Evolutionary conservation across 345 rosid species (phyloP).

Genomic region (Eucalyptus erythrocorys): DNA sequence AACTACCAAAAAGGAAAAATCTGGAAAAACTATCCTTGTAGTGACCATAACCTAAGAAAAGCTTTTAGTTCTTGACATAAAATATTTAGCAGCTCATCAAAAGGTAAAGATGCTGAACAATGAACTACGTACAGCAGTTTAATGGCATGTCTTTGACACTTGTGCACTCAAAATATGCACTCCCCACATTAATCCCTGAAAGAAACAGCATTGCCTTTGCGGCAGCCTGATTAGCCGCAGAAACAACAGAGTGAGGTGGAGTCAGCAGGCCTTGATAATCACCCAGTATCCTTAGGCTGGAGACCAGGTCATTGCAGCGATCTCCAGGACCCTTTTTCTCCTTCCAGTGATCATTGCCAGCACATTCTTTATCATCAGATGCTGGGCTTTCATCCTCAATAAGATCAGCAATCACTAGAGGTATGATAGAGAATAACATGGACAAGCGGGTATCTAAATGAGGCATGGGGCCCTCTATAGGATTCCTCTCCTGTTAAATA

Average conservation of each 20-base stretch:
- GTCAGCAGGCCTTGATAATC: slow-evolving; percentile 77
- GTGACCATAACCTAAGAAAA: background rate
- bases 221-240: slow-evolving; percentile 90
- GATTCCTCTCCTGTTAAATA: slow-evolving; percentile 70
- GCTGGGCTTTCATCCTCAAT: slow-evolving; percentile 62
- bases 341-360: slow-evolving; percentile 14
- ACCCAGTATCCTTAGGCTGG: slow-evolving; percentile 75
- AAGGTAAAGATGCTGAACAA: background rate
- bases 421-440: slow-evolving; percentile 72
- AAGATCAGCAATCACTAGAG: slow-evolving; percentile 70
- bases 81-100: background rate
- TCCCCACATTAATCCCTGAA: slow-evolving; percentile 51
- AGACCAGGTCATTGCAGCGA: slow-evolving; percentile 41
- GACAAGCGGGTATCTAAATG: slow-evolving; percentile 76
- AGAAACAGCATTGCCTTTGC: slow-evolving; percentile 71
- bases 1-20: background rate
- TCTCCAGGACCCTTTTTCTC: slow-evolving; percentile 17
- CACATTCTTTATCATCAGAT: slow-evolving; percentile 12
- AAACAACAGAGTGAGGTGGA: slow-evolving; percentile 70
- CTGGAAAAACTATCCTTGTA: background rate
- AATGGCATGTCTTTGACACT: slow-evolving; percentile 80
- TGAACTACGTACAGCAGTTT: slow-evolving; percentile 50
- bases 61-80: background rate
- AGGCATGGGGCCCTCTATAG: slow-evolving; percentile 89
- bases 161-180: slow-evolving; percentile 55